Percentiles rank a stretch among this genome's conserved stretches.
phyloP scores from a whole-genome alignment of 768 basidiomycete species.

The Hygrophorus russula region DNA sequence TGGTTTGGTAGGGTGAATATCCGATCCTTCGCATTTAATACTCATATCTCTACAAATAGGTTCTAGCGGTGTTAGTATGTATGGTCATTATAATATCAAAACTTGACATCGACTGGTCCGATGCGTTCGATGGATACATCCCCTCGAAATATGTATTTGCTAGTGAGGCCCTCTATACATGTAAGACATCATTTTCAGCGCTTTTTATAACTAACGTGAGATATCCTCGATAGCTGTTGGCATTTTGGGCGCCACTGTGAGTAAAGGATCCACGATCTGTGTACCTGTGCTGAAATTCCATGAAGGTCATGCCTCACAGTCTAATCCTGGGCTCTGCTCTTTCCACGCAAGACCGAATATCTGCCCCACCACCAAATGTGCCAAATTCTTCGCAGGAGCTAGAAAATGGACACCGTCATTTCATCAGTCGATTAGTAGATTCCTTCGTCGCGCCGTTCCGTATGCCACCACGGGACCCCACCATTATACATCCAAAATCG shows the following conservation, averaged over 20 bases:
- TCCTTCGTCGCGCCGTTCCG: constrained; percentile 6
- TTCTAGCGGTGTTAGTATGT: constrained; percentile 63
- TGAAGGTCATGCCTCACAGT: constrained; percentile 66
- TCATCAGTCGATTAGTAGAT: neutral
- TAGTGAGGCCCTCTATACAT: constrained; percentile 50
- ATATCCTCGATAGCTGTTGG: constrained; percentile 16
- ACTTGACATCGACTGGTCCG: constrained; percentile 58
- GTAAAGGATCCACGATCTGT: neutral
- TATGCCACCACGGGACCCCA: neutral
- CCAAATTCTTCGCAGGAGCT: constrained; percentile 9
- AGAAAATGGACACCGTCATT: constrained; percentile 10
- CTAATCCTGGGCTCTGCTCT: constrained; percentile 84
- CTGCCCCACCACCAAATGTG: constrained; percentile 17
- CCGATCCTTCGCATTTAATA: neutral
- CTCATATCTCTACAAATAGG: constrained; percentile 22
- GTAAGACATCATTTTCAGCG: constrained; percentile 24
- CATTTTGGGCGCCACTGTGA: constrained; percentile 1
- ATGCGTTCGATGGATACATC: constrained; percentile 66
- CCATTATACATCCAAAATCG: constrained; percentile 16
- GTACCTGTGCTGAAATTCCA: constrained; percentile 34
- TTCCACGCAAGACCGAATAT: constrained; percentile 70
- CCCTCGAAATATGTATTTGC: constrained; percentile 57
- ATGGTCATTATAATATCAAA: constrained; percentile 69
- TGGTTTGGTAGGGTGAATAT: constrained; percentile 35
- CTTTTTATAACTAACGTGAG: neutral